phyloP scores from a whole-genome alignment of 2,329 filamentous ascomycete species.

The Fusarium incarnatum region DNA sequence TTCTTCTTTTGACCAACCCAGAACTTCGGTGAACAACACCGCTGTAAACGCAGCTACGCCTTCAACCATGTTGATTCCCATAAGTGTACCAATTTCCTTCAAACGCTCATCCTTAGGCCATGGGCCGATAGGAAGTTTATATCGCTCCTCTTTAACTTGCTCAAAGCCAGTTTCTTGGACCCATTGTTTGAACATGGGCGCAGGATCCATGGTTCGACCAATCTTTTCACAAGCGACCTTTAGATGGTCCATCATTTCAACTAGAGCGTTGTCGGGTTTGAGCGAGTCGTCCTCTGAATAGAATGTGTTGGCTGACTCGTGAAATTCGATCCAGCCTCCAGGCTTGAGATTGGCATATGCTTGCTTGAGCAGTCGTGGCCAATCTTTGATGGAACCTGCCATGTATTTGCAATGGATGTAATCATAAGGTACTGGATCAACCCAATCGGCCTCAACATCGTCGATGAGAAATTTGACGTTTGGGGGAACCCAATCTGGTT shows the following conservation, averaged over 20 bases:
- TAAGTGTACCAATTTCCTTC: slow-evolving; percentile 50
- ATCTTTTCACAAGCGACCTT: slow-evolving; percentile 44
- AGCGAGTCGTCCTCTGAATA: slow-evolving; percentile 56
- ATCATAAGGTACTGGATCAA: slow-evolving; percentile 44
- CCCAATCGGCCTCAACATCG: slow-evolving; percentile 69
- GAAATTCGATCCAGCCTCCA: slow-evolving; percentile 61
- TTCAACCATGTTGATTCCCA: slow-evolving; percentile 53
- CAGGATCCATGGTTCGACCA: slow-evolving; percentile 48
- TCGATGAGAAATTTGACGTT: slow-evolving; percentile 70
- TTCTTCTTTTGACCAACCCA: slow-evolving; percentile 55
- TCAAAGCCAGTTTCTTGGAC: slow-evolving; percentile 52
- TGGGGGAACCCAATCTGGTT: slow-evolving; percentile 63
- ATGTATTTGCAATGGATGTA: slow-evolving; percentile 54
- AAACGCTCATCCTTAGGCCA: slow-evolving; percentile 52
- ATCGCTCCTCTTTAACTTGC: slow-evolving; percentile 48
- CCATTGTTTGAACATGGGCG: slow-evolving; percentile 46
- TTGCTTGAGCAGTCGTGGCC: slow-evolving; percentile 43
- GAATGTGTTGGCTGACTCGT: slow-evolving; percentile 54
- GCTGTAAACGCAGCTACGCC: slow-evolving; percentile 55
- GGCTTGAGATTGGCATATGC: slow-evolving; percentile 55
- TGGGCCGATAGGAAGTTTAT: slow-evolving; percentile 52
- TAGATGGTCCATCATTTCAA: slow-evolving; percentile 45
- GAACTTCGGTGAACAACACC: slow-evolving; percentile 52
- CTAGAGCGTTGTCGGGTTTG: slow-evolving; percentile 51
- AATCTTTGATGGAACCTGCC: slow-evolving; percentile 51